Conservation (phyloP, 495 filamentous ascomycete genomes). For the Rostrohypoxylon terebratum region DNA sequence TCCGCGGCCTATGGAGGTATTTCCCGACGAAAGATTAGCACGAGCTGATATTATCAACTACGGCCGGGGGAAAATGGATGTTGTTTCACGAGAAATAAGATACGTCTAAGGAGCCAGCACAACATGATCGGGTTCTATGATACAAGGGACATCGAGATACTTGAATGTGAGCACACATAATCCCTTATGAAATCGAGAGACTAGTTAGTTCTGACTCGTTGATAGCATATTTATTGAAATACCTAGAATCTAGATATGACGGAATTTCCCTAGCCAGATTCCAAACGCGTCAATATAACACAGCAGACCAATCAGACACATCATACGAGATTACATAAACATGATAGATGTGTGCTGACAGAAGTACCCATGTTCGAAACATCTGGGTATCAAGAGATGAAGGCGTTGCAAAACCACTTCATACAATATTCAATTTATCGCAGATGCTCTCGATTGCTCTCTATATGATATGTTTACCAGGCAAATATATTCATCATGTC, state of each 20-base stretch:
- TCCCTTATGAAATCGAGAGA: neutral
- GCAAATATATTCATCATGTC: neutral
- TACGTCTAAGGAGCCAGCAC: neutral
- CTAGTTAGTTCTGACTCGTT: neutral
- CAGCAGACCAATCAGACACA: neutral
- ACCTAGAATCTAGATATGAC: neutral
- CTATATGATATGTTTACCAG: neutral
- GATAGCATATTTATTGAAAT: neutral
- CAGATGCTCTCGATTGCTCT: neutral
- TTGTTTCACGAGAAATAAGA: neutral
- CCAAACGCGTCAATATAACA: neutral
- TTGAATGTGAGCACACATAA: neutral
- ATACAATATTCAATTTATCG: neutral
- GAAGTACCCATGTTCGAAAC: too few species aligned
- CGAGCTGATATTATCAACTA: too few species aligned
- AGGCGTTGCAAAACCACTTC: neutral
- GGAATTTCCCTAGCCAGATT: neutral
- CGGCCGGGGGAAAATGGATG: too few species aligned
- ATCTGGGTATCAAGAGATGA: neutral
- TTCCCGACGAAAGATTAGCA: too few species aligned
- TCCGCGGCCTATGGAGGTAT: too few species aligned
- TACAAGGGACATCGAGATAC: too few species aligned
- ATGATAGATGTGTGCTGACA: too few species aligned
- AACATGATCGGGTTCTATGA: neutral
- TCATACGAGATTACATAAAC: too few species aligned